Base-by-base conservation (phyloP, 1,139 yeast genomes). In the Yamadazyma jaroonii region DNA sequence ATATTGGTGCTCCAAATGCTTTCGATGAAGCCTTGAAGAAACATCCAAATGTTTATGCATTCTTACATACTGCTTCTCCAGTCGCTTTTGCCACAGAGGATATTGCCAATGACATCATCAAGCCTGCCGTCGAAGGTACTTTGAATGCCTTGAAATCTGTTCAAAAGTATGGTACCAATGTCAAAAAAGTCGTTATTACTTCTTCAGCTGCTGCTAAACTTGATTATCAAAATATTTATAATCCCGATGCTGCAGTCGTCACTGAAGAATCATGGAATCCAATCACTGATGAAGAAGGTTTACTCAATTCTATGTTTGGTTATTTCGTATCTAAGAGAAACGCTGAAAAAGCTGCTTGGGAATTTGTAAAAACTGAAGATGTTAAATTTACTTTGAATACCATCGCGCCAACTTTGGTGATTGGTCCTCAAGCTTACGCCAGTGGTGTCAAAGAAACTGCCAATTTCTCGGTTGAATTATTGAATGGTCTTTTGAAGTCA, bases 321-420 rank as follows among this genome's bases (percentile, higher is more conserved):
- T 77, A 77, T 56, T 41, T 56, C 42, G 79, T 72, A 0, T 73
- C 81, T 6, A 77, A 77, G 53, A 72, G 61, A 66, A 62, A 64
- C 40, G 79, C 81, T 12, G 82, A 77, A 48, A 54, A 49, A 44
- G 67, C 70, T 1, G 72, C 68, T n/a, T 71, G 77, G 75, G 64
- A 69, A 4, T 72, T 67, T 38, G 53, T 67, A 10, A 49, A 62
- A 11, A 29, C 25, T 12, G 57, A 62, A 34, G 59, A 61, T 3
- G 72, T 76, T n/a, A 54, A 57, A 14, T 78, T 76, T 44, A 53
- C 54, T 3, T 47, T 77, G 22, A 49, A 72, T 2, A 59, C 67
- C 1, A 64, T 76, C 12, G 63, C 62, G 40, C 81, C 81, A 9
- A 63, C 62, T 6, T 67, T 53, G 39, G 75, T 72, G 2, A 64